Evolutionary conservation across 73 alveolate species (phyloP).

Genomic region (Blepharisma stoltei): DNA sequence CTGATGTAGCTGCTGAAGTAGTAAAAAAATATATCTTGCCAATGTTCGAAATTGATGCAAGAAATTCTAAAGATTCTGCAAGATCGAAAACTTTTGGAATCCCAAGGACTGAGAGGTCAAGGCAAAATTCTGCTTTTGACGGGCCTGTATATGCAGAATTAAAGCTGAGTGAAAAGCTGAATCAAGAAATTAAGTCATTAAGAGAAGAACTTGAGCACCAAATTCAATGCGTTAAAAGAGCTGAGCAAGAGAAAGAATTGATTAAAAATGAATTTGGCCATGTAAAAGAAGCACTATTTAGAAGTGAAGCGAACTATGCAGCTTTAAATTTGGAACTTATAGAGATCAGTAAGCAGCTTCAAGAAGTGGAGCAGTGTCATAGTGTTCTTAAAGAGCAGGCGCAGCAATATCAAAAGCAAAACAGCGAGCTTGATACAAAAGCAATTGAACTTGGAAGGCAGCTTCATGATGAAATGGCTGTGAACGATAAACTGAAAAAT

Average conservation of each 20-base stretch:
- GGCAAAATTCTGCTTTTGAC: slow-evolving; percentile 7
- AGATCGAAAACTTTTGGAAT: slow-evolving; percentile 20
- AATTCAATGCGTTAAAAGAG: not conserved
- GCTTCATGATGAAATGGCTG: not conserved
- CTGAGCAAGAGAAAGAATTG: slow-evolving; percentile 6
- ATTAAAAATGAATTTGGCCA: not conserved
- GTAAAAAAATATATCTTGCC: slow-evolving; percentile 53
- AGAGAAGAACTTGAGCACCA: not conserved
- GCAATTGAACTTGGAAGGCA: not conserved
- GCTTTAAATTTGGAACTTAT: not conserved
- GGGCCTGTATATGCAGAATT: slow-evolving; percentile 36
- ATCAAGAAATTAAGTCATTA: slow-evolving; percentile 2
- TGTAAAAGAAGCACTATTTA: not conserved
- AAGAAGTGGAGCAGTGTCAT: not conserved
- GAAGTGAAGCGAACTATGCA: not conserved
- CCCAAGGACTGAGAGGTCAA: not conserved
- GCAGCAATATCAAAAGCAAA: not conserved
- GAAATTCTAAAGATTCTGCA: not conserved
- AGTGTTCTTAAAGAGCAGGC: not conserved
- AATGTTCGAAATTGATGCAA: slow-evolving; percentile 50
- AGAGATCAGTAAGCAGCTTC: not conserved
- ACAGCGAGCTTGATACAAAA: not conserved
- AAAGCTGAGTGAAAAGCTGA: slow-evolving; percentile 31
- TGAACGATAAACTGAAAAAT: slow-evolving; percentile 32
- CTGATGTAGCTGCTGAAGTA: slow-evolving; percentile 59